Percentiles rank a stretch among this genome's conserved stretches.
Evolutionary conservation across 2,329 filamentous ascomycete genomes (phyloP).

Genomic region (Juglanconis oblonga): DNA sequence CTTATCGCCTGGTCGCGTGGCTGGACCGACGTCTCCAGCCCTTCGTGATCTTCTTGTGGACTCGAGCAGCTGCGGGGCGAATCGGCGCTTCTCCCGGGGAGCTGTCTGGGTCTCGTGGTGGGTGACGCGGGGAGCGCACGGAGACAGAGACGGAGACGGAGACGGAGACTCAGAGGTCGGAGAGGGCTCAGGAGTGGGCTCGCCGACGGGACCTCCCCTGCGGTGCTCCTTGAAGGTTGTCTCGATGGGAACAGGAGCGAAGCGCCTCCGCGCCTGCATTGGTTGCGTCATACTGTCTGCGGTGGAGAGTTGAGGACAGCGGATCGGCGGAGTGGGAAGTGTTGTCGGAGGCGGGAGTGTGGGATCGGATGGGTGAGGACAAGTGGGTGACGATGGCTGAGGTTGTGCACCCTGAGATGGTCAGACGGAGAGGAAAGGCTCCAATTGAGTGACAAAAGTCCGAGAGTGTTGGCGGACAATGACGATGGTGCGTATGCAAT

Average conservation of each 20-base stretch:
- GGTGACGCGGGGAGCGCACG: constrained; percentile 14
- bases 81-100: constrained; percentile 45
- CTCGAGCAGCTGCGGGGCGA: constrained; percentile 78
- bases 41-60: constrained; percentile 71
- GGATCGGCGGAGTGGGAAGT: neutral
- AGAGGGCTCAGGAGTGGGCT: constrained; percentile 57
- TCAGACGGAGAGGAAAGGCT: neutral
- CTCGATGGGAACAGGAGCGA: constrained; percentile 69
- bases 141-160: constrained; percentile 30
- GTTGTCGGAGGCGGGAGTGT: neutral
- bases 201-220: constrained; percentile 38
- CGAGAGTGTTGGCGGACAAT: neutral
- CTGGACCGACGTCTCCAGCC: constrained; percentile 60
- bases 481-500: neutral
- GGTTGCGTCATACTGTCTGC: constrained; percentile 33
- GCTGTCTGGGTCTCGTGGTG: constrained; percentile 15
- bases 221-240: constrained; percentile 63
- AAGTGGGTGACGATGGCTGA: neutral
- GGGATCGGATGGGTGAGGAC: neutral
- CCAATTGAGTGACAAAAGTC: neutral
- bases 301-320: neutral
- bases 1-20: constrained; percentile 64
- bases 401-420: neutral
- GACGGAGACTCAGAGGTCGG: constrained; percentile 41
- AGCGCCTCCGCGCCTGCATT: constrained; percentile 51